phyloP scores from a whole-genome alignment of 2,329 filamentous ascomycete species.

The Diaporthe australafricana region DNA sequence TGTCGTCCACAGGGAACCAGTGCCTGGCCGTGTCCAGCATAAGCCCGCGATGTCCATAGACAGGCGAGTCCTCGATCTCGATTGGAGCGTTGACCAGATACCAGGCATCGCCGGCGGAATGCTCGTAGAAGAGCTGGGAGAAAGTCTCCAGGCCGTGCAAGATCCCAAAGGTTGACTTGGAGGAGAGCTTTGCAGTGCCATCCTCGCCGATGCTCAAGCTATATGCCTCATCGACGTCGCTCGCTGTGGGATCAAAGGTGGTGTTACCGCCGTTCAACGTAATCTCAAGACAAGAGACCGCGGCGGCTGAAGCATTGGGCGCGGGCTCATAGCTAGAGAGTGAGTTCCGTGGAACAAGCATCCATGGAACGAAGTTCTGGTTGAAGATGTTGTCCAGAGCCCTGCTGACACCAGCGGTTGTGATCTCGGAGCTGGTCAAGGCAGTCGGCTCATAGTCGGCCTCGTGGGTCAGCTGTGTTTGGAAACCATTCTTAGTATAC shows the following conservation, averaged over 20 bases:
- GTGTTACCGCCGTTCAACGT: constrained; percentile 68
- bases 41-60: constrained; percentile 81
- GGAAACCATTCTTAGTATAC: constrained; percentile 49
- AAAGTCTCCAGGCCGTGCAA: constrained; percentile 82
- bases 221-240: constrained; percentile 80
- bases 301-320: constrained; percentile 54
- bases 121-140: constrained; percentile 81
- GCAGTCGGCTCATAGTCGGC: constrained; percentile 54
- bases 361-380: constrained; percentile 81
- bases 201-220: constrained; percentile 68
- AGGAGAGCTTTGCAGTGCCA: constrained; percentile 72
- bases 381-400: constrained; percentile 73
- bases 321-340: constrained; percentile 73
- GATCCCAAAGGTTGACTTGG: constrained; percentile 75
- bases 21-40: constrained; percentile 83
- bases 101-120: constrained; percentile 66
- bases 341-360: constrained; percentile 72
- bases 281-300: constrained; percentile 71
- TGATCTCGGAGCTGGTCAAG: constrained; percentile 64
- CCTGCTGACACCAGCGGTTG: constrained; percentile 68
- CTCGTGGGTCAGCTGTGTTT: constrained; percentile 60
- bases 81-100: constrained; percentile 82
- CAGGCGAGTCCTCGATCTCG: constrained; percentile 77
- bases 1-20: constrained; percentile 75
- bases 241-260: constrained; percentile 68